A percentile compares a stretch with the other conserved stretches of the same genome.
phyloP scores from a whole-genome alignment of 768 basidiomycete species.

The Boletales sp. region DNA sequence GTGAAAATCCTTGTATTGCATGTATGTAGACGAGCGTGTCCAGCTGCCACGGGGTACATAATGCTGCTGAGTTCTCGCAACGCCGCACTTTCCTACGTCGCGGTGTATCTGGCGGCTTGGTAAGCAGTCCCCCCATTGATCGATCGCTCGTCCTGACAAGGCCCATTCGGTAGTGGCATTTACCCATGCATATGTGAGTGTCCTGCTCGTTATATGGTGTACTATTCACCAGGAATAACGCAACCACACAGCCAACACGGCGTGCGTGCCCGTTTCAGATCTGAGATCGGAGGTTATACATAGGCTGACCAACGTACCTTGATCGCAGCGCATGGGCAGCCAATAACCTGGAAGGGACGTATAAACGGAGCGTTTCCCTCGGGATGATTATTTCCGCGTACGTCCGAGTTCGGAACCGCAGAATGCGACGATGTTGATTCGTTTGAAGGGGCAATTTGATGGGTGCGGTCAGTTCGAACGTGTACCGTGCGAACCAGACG shows the following conservation, averaged over 20 bases:
- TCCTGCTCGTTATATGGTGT: not conserved
- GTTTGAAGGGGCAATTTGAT: conserved; percentile 61
- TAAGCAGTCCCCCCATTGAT: conserved; percentile 26
- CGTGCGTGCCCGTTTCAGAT: conserved; percentile 34
- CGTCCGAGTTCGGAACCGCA: conserved; percentile 15
- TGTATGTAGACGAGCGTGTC: not conserved
- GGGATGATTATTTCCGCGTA: conserved; percentile 68
- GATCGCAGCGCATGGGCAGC: conserved; percentile 47
- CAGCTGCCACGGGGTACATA: conserved; percentile 63
- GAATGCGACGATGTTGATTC: not conserved
- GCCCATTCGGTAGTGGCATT: conserved; percentile 48
- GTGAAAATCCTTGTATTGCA: not conserved
- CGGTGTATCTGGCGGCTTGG: conserved; percentile 68
- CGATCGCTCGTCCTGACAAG: not conserved
- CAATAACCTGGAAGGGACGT: conserved; percentile 72
- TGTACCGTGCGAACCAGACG: conserved; percentile 64
- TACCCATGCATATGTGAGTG: conserved; percentile 68
- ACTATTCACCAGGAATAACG: not conserved
- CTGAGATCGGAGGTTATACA: not conserved
- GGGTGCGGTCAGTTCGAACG: conserved; percentile 73
- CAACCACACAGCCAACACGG: conserved; percentile 47
- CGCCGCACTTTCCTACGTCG: conserved; percentile 66
- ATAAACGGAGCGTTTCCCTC: conserved; percentile 70
- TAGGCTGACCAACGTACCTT: no score
- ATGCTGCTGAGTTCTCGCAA: conserved; percentile 62